These are phyloP conservation scores for Spergularia bocconei DNA, from an alignment of 148 eudicot genomes.

Conservation along the genomic window DNA sequence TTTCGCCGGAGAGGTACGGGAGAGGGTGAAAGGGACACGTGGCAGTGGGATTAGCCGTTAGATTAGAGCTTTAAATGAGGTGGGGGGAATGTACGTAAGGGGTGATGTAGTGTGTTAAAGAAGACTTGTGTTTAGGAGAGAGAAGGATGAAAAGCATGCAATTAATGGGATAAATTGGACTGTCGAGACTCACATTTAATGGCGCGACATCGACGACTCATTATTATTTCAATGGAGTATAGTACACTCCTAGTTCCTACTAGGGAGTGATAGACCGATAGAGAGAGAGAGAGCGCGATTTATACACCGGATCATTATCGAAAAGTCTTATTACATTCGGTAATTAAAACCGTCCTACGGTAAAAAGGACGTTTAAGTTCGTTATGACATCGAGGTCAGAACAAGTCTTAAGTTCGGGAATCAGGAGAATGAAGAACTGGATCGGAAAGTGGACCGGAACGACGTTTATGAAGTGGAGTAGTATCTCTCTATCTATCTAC, in stretches of 20 bases:
- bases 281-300: slow-evolving; percentile 38
- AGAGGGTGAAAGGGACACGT: slow-evolving; percentile 44
- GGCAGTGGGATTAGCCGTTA: slow-evolving; percentile 17
- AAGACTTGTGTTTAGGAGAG: not conserved
- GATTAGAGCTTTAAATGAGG: slow-evolving; percentile 25
- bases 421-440: too few relatives aligned
- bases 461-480: too few relatives aligned
- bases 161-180: slow-evolving; percentile 25
- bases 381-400: too few relatives aligned
- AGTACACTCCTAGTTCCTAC: not conserved
- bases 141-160: slow-evolving; percentile 5
- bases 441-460: too few relatives aligned
- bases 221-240: not conserved
- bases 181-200: slow-evolving; percentile 29
- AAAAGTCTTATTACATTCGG: too few relatives aligned
- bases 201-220: slow-evolving; percentile 30
- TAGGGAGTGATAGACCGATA: slow-evolving; percentile 44
- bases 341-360: too few relatives aligned
- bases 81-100: slow-evolving; percentile 16
- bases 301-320: too few relatives aligned
- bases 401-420: too few relatives aligned
- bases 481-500: slow-evolving; percentile 28
- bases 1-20: slow-evolving; percentile 79
- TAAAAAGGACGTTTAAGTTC: too few relatives aligned
- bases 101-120: too few relatives aligned